phyloP scores from a whole-genome alignment of 148 eudicot species.

The Heliosperma pusillum region DNA sequence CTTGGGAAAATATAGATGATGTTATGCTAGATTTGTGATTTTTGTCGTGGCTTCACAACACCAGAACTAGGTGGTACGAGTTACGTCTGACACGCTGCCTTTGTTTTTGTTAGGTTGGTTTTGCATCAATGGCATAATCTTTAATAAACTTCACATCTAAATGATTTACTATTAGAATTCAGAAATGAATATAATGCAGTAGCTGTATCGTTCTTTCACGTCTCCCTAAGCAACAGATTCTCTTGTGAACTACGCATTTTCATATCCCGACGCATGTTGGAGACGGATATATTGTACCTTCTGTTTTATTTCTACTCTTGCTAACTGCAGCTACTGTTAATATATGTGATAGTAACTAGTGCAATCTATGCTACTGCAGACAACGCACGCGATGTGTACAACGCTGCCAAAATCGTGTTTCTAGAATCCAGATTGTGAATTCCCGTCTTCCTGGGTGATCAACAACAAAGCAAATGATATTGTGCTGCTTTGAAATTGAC shows the following conservation, averaged over 20 bases:
- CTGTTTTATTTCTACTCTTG: no score
- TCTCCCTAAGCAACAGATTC: not conserved
- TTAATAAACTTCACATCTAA: not conserved
- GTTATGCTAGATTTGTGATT: no score
- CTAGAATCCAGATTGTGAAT: conserved; percentile 39
- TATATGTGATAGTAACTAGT: conserved; percentile 14
- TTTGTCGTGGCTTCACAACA: no score
- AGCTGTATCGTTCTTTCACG: not conserved
- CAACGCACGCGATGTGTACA: conserved; percentile 63
- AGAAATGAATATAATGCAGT: not conserved
- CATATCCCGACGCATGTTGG: not conserved
- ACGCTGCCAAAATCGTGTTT: conserved; percentile 55
- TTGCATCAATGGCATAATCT: not conserved
- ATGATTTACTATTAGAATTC: no score
- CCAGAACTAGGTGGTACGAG: not conserved
- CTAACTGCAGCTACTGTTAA: not conserved
- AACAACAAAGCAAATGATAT: not conserved
- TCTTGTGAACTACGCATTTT: not conserved
- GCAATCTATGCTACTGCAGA: conserved; percentile 42
- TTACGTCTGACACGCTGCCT: not conserved
- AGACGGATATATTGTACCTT: not conserved
- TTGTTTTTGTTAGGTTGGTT: not conserved
- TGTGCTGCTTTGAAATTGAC: not conserved
- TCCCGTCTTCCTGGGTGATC: not conserved
- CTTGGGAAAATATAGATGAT: not conserved